Conservation (phyloP, 352 stramenopile species). For the Phytophthora citricola region DNA sequence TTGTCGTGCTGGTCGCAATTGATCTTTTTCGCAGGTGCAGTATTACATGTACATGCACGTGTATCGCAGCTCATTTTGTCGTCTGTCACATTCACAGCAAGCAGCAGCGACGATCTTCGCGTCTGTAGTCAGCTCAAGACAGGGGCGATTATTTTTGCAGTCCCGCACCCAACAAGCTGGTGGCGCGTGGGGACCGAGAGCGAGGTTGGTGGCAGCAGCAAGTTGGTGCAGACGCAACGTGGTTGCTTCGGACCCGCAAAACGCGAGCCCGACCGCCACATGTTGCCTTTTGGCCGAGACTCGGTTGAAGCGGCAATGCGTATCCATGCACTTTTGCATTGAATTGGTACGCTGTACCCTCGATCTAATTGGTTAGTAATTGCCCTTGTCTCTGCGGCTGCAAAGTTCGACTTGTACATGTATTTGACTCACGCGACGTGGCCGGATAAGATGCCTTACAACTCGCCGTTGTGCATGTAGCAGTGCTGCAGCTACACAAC, state of each 20-base stretch:
- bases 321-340: conserved; percentile 14
- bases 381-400: conserved; percentile 8
- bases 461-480: neutral
- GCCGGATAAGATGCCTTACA: conserved; percentile 1
- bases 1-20: conserved; percentile 6
- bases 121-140: neutral
- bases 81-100: conserved; percentile 17
- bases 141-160: conserved; percentile 3
- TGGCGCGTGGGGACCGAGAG: neutral
- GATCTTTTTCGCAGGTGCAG: conserved; percentile 8
- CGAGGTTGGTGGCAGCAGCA: neutral
- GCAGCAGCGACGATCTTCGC: conserved; percentile 6
- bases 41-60: too few relatives aligned
- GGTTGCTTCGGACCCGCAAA: conserved; percentile 5
- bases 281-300: conserved; percentile 8
- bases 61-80: conserved; percentile 25
- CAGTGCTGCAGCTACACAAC: conserved; percentile 5
- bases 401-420: neutral
- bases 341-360: neutral
- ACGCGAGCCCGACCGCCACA: conserved; percentile 7
- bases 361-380: conserved; percentile 18
- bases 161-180: conserved; percentile 20
- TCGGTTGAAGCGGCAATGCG: conserved; percentile 11
- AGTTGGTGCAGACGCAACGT: neutral
- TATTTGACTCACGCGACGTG: too few relatives aligned